Base-by-base conservation (phyloP, 2,329 filamentous ascomycete genomes). In the Trichoderma endophyticum region DNA sequence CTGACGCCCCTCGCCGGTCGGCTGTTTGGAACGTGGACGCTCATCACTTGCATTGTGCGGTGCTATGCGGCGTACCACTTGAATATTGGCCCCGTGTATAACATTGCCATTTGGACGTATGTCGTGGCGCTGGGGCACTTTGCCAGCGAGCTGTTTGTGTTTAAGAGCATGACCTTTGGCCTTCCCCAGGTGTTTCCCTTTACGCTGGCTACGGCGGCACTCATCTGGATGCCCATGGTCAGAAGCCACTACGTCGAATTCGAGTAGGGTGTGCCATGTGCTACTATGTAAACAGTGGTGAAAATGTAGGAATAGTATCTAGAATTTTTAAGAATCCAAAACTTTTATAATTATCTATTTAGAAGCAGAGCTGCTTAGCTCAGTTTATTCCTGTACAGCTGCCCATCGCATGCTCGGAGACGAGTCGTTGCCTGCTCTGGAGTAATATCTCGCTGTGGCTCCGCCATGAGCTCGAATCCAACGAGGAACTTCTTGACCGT, bases 371-470 rank as follows among this genome's bases (percentile, higher is more conserved):
- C 30, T 7, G 36, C 24, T 72, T 75, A 74, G 72, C 76, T 74
- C 71, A 81, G 74, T 12, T 75, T 77, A n/a, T 91, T 94, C 75
- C 96, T 89, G 80, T 99, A 98, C 74, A 99, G 83, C 79, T 93
- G 89, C 18, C 94, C 94, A 4, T 90, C 93, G 74, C 94, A 95
- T 72, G 87, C 86, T 75, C 92, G 89, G 73, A 99, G 84, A 64
- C 90, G 90, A 30, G 89, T 90, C 15, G 96, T 92, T 1, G 96
- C 96, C 83, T 98, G 96, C 82, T 99, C 96, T 0, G 96, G 95
- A 0, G 96, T 99, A 77, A 99, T 98, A 80, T 99, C 96, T 72
- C 96, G 89, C 83, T 99, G 96, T n/a, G 96, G 95, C 83, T 99
- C 96, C 2, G 93, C 96, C 89, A 99, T 90, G 83, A 99, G 87